Evolutionary conservation across 2,329 filamentous ascomycete species (phyloP).

Genomic region (Decorospora gaudefroyi): DNA sequence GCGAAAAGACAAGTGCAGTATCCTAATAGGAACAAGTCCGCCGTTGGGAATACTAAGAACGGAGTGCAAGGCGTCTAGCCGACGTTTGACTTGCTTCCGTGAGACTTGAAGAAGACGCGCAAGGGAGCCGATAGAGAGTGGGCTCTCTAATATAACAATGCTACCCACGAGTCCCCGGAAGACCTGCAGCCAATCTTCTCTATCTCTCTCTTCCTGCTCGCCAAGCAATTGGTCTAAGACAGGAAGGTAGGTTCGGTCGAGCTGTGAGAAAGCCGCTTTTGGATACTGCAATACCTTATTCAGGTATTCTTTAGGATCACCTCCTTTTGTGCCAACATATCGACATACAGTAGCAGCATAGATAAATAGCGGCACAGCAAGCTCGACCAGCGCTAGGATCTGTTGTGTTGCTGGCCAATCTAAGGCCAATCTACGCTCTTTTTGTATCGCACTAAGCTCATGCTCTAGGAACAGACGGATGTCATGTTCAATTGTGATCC

Average conservation of each 20-base stretch:
- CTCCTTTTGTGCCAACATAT: constrained; percentile 23
- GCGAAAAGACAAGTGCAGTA: constrained; percentile 37
- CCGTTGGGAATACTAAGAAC: constrained; percentile 31
- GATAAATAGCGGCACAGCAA: constrained; percentile 43
- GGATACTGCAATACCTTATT: constrained; percentile 21
- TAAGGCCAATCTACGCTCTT: constrained; percentile 16
- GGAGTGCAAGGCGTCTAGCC: constrained; percentile 37
- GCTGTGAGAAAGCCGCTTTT: constrained; percentile 21
- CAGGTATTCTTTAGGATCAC: constrained; percentile 16
- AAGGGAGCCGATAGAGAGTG: constrained; percentile 22
- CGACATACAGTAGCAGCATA: constrained; percentile 37
- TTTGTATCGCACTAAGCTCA: constrained; percentile 21
- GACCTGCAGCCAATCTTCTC: constrained; percentile 14
- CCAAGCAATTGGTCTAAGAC: constrained; percentile 30
- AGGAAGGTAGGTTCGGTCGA: constrained; percentile 27
- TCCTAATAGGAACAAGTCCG: constrained; percentile 36
- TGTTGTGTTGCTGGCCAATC: constrained; percentile 18
- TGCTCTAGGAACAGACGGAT: constrained; percentile 25
- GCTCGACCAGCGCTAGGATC: constrained; percentile 34
- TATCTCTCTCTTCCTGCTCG: constrained; percentile 38
- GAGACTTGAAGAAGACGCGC: constrained; percentile 18
- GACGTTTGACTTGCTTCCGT: constrained; percentile 22
- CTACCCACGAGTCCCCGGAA: constrained; percentile 25
- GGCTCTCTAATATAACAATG: constrained; percentile 27
- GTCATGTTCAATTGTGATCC: constrained; percentile 23